These are phyloP conservation scores for Russula sp. DNA, from an alignment of 768 basidiomycete species.

Conservation along the genomic window DNA sequence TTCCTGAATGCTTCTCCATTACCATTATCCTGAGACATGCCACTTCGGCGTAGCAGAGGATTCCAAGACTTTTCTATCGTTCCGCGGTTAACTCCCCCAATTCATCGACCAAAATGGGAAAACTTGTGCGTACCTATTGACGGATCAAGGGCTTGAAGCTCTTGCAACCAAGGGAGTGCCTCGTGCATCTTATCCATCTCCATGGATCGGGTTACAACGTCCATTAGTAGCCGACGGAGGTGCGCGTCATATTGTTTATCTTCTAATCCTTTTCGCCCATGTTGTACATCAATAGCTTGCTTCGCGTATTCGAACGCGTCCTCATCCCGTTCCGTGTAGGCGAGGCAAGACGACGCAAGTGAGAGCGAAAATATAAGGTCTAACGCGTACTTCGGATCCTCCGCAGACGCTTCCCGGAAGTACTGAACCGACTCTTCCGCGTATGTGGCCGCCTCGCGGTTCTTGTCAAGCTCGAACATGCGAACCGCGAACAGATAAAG, in stretches of 20 bases:
- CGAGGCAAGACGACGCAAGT: conserved; percentile 21
- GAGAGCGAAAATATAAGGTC: conserved; percentile 22
- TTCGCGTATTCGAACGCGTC: conserved; percentile 20
- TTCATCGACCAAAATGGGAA: no score
- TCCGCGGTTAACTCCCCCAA: not conserved
- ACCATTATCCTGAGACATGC: not conserved
- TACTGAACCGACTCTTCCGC: conserved; percentile 21
- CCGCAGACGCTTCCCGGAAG: conserved; percentile 13
- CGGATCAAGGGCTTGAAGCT: not conserved
- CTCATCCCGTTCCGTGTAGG: conserved; percentile 10
- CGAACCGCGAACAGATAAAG: conserved; percentile 15
- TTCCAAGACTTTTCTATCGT: not conserved
- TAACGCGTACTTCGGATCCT: conserved; percentile 1
- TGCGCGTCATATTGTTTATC: not conserved
- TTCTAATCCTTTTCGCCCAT: not conserved
- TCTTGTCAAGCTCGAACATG: conserved; percentile 19
- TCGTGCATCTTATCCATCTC: conserved; percentile 3
- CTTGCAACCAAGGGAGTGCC: not conserved
- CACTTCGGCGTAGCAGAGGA: not conserved
- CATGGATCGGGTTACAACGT: conserved; percentile 8
- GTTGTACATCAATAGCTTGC: conserved; percentile 19
- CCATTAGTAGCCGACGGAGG: conserved; percentile 10
- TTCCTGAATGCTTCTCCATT: not conserved
- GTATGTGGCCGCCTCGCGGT: conserved; percentile 15
- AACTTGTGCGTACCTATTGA: not conserved